These are phyloP conservation scores for Plectosphaerella plurivora DNA, from an alignment of 2,329 filamentous ascomycete species.

Conservation along the genomic window DNA sequence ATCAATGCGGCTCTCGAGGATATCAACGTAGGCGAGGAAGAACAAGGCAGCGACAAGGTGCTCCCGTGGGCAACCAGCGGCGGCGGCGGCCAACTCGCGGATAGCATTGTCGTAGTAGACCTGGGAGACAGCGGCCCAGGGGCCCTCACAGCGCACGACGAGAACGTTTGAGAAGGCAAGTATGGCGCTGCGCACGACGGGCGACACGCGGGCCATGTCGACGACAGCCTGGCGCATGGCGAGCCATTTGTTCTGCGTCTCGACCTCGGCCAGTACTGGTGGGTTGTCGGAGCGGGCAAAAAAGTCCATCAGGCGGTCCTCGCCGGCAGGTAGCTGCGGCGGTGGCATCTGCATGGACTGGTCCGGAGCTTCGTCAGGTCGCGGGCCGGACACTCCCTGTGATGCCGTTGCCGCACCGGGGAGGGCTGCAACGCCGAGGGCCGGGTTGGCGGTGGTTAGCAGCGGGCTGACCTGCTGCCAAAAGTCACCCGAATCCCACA, in stretches of 20 bases:
- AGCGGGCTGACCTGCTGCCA: slow-evolving; percentile 23
- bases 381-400: background rate
- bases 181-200: slow-evolving; percentile 42
- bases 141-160: slow-evolving; percentile 27
- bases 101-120: slow-evolving; percentile 30
- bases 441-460: background rate
- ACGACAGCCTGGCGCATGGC: slow-evolving; percentile 42
- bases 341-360: background rate
- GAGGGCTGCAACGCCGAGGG: background rate
- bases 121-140: slow-evolving; percentile 24
- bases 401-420: background rate
- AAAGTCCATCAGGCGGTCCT: slow-evolving; percentile 33
- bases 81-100: slow-evolving; percentile 22
- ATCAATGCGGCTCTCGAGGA: slow-evolving; percentile 34
- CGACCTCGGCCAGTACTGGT: slow-evolving; percentile 46
- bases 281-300: slow-evolving; percentile 43
- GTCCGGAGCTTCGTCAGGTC: background rate
- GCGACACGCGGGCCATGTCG: slow-evolving; percentile 38
- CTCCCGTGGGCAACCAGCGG: slow-evolving; percentile 23
- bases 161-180: slow-evolving; percentile 45
- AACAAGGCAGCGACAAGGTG: slow-evolving; percentile 45
- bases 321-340: slow-evolving; percentile 9
- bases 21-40: slow-evolving; percentile 48
- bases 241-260: slow-evolving; percentile 46
- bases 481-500: slow-evolving; percentile 35